Percentiles rank a stretch among this genome's conserved stretches.
phyloP scores from a whole-genome alignment of 345 rosid species.

The Noccaea caerulescens region DNA sequence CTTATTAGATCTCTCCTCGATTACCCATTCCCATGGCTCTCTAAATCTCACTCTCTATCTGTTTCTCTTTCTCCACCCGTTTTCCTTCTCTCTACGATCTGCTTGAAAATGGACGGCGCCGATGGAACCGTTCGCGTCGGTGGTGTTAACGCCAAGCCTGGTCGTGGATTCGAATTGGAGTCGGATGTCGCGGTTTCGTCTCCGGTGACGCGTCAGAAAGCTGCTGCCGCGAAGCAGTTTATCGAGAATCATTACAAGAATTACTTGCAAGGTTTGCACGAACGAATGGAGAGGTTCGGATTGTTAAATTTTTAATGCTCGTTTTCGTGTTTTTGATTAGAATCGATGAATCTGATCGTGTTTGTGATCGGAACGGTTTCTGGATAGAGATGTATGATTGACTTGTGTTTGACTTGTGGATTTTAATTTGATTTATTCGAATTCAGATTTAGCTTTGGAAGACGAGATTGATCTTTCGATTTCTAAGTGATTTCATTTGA shows the following conservation, averaged over 20 bases:
- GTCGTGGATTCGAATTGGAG: constrained; percentile 63
- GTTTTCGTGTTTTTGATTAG: neutral
- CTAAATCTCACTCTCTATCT: constrained; percentile 20
- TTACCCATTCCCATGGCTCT: constrained; percentile 18
- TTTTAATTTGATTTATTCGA: neutral
- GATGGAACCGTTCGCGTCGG: constrained; percentile 84
- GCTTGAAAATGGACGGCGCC: constrained; percentile 72
- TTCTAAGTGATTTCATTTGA: neutral
- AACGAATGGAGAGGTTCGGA: constrained; percentile 87
- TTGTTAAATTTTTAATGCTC: neutral
- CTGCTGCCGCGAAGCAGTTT: constrained; percentile 97
- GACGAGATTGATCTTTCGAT: neutral
- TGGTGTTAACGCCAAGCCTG: constrained; percentile 62
- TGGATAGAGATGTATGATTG: constrained; percentile 9
- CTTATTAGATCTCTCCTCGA: constrained; percentile 34
- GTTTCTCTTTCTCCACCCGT: neutral
- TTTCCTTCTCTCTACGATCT: constrained; percentile 15
- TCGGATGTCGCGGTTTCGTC: constrained; percentile 83
- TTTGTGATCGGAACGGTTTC: neutral
- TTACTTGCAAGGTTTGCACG: constrained; percentile 88
- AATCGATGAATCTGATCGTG: neutral
- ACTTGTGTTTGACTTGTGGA: constrained; percentile 31
- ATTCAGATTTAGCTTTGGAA: neutral
- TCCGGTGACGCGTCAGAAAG: constrained; percentile 94
- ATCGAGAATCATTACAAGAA: constrained; percentile 98